Conservation (phyloP, 2,329 filamentous ascomycete species). For the Sclerotinia minor region DNA sequence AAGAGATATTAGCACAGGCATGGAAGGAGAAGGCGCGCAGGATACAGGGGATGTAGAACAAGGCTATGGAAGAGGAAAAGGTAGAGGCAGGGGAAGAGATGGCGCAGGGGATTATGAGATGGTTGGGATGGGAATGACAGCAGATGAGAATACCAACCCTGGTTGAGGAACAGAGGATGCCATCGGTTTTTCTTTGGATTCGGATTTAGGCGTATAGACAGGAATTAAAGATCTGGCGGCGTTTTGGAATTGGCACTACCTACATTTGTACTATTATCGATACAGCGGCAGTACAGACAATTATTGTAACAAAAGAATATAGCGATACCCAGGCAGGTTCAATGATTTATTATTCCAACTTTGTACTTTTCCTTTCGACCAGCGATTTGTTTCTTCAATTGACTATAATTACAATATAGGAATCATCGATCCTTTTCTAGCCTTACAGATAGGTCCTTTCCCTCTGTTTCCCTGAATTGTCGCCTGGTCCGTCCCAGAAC, state of each 20-base stretch:
- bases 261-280: slow-evolving; percentile 19
- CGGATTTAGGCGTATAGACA: slow-evolving; percentile 28
- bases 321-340: slow-evolving; percentile 28
- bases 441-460: slow-evolving; percentile 37
- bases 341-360: slow-evolving; percentile 28
- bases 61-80: slow-evolving; percentile 50
- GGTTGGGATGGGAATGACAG: slow-evolving; percentile 52
- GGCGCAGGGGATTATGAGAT: slow-evolving; percentile 66
- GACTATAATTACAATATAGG: slow-evolving; percentile 7
- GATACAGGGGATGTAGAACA: slow-evolving; percentile 33
- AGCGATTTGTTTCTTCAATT: neutral
- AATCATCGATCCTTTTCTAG: slow-evolving; percentile 3
- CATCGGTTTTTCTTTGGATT: slow-evolving; percentile 13
- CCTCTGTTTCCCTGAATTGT: slow-evolving; percentile 28
- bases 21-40: slow-evolving; percentile 30
- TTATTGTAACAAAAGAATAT: slow-evolving; percentile 32
- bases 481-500: slow-evolving; percentile 30
- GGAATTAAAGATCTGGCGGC: slow-evolving; percentile 23
- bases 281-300: slow-evolving; percentile 9
- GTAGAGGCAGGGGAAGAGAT: slow-evolving; percentile 55
- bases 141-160: slow-evolving; percentile 33
- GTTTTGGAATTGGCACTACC: slow-evolving; percentile 2
- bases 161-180: slow-evolving; percentile 22
- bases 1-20: slow-evolving; percentile 31
- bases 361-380: slow-evolving; percentile 12